phyloP scores from a whole-genome alignment of 257 asterid genomes.

The Leonotis leonurus region DNA sequence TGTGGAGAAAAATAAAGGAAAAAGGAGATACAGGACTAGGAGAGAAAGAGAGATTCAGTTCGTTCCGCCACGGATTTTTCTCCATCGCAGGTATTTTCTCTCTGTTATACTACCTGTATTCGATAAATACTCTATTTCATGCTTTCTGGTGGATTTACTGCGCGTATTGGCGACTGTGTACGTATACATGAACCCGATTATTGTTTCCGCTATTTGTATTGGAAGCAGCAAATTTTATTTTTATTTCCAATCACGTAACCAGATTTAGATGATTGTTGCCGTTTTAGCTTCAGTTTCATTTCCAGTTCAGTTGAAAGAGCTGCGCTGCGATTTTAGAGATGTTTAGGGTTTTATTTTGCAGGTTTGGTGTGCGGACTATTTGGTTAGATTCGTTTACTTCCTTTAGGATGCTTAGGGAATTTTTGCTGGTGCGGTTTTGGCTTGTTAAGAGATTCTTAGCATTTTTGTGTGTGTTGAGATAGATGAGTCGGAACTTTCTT shows the following conservation, averaged over 20 bases:
- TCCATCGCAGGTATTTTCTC: not conserved
- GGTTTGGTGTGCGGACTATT: not conserved
- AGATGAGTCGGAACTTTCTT: not conserved
- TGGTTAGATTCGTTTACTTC: not conserved
- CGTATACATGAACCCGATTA: not conserved
- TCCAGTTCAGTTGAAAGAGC: not conserved
- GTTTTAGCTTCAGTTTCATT: not conserved
- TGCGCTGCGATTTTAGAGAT: slow-evolving; percentile 1
- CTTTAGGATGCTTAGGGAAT: not conserved
- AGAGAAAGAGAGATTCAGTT: slow-evolving; percentile 19
- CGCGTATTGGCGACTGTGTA: not conserved
- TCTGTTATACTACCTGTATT: not conserved
- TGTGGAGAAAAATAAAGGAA: not conserved
- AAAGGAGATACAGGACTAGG: not conserved
- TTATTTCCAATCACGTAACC: not conserved
- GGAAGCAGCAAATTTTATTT: not conserved
- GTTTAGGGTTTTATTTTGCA: slow-evolving; percentile 23
- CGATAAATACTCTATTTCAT: not conserved
- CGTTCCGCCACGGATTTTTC: slow-evolving; percentile 31
- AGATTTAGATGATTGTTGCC: not conserved
- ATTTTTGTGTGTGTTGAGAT: not conserved
- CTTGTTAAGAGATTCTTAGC: not conserved
- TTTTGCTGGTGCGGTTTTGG: not conserved
- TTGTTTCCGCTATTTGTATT: slow-evolving; percentile 5
- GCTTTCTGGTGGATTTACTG: not conserved